Conservation (phyloP, 306 rosid species). For the Hippophae tibetana region DNA sequence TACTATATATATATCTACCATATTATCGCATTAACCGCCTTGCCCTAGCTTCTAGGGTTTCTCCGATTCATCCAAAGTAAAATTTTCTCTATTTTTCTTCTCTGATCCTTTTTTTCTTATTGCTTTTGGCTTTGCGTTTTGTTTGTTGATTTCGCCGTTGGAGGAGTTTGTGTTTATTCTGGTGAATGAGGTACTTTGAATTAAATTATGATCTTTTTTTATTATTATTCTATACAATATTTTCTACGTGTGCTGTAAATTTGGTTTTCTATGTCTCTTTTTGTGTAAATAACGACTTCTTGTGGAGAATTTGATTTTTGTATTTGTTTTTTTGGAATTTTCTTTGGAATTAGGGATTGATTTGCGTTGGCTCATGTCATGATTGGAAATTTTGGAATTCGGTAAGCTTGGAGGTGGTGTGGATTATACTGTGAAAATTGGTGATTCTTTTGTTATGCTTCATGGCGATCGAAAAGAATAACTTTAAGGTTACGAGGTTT, state of each 20-base stretch:
- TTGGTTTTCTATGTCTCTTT: constrained; percentile 4
- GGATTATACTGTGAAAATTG: constrained; percentile 8
- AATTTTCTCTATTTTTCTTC: background rate
- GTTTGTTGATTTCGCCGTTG: constrained; percentile 19
- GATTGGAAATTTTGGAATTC: constrained; percentile 11
- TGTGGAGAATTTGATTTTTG: constrained; percentile 9
- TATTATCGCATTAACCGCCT: constrained; percentile 14
- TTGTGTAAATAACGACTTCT: background rate
- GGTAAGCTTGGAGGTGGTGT: constrained; percentile 11
- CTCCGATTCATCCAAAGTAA: constrained; percentile 6
- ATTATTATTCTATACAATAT: background rate
- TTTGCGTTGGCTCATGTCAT: constrained; percentile 4
- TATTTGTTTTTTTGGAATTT: background rate
- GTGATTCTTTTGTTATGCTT: constrained; percentile 29
- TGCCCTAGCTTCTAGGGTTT: constrained; percentile 49
- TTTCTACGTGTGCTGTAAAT: background rate
- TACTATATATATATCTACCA: background rate
- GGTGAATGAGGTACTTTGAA: constrained; percentile 39
- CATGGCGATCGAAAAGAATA: constrained; percentile 98
- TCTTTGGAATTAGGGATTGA: constrained; percentile 16
- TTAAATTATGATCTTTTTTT: background rate
- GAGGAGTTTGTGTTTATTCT: constrained; percentile 1
- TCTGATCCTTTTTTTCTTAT: constrained; percentile 8
- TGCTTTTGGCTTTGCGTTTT: constrained; percentile 6
- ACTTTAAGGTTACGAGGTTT: constrained; percentile 73